Evolutionary conservation across 2,329 filamentous ascomycete species (phyloP).

Genomic region (Colletotrichum neosansevieriae): DNA sequence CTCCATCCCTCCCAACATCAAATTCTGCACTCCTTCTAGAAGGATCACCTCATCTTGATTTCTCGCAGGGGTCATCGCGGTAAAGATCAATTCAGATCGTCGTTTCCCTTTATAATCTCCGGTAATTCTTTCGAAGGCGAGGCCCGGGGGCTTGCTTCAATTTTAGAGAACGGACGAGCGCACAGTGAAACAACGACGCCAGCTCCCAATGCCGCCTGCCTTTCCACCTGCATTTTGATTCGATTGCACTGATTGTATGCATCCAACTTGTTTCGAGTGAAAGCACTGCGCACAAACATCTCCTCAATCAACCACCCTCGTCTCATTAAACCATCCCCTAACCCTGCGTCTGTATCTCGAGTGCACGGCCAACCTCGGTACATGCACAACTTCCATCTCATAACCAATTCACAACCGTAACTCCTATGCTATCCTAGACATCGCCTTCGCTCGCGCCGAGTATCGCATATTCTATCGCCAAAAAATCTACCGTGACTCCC

Average conservation of each 20-base stretch:
- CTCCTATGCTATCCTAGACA: background rate
- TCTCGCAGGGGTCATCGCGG: background rate
- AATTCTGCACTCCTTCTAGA: conserved; percentile 32
- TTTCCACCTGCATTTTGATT: no score
- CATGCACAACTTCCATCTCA: background rate
- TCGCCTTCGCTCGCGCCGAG: background rate
- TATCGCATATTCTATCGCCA: background rate
- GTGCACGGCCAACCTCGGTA: background rate
- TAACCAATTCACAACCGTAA: background rate
- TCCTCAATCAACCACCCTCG: background rate
- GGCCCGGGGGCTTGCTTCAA: background rate
- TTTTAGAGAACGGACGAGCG: background rate
- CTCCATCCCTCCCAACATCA: background rate
- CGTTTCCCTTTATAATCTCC: conserved; percentile 28
- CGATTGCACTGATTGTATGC: background rate
- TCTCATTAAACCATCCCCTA: conserved; percentile 2
- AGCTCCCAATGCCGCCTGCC: no score
- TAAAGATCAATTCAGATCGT: conserved; percentile 17
- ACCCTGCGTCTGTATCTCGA: background rate
- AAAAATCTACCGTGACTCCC: background rate
- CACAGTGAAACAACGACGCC: conserved; percentile 11
- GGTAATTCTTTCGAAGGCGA: background rate
- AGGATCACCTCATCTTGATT: conserved; percentile 13
- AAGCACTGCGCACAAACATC: conserved; percentile 32
- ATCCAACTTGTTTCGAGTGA: conserved; percentile 33